phyloP scores from a whole-genome alignment of 202 grass and related monocot species.

The Setaria viridis region DNA sequence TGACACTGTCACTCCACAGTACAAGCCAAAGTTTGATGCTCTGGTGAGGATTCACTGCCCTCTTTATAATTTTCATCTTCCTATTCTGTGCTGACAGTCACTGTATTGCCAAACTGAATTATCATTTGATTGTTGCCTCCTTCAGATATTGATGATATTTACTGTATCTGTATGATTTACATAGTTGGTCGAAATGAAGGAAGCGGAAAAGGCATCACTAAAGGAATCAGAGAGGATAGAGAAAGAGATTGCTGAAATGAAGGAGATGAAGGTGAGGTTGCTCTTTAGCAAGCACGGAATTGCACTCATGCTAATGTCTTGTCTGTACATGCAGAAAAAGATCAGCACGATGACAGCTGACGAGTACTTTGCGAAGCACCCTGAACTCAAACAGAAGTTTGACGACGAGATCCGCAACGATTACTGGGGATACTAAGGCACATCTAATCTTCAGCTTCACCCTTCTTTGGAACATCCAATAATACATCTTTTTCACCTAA shows the following conservation, averaged over 20 bases:
- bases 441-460: neutral
- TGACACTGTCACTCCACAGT: constrained; percentile 88
- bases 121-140: constrained; percentile 1
- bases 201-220: constrained; percentile 69
- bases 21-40: constrained; percentile 87
- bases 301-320: constrained; percentile 27
- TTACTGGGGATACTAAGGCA: constrained; percentile 81
- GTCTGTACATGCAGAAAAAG: constrained; percentile 61
- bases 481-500: constrained; percentile 32
- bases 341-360: constrained; percentile 91
- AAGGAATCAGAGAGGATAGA: constrained; percentile 76
- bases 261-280: constrained; percentile 77
- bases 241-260: constrained; percentile 87
- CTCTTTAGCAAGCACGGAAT: neutral
- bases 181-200: constrained; percentile 78
- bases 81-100: neutral
- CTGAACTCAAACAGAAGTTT: constrained; percentile 90
- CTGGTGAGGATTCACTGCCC: constrained; percentile 54
- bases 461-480: constrained; percentile 30
- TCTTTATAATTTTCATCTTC: constrained; percentile 11
- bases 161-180: constrained; percentile 4
- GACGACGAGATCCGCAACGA: constrained; percentile 87
- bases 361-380: constrained; percentile 89
- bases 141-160: constrained; percentile 20
- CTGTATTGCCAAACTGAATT: neutral